Base-by-base conservation (phyloP, 192 early-diverging fungal genomes). In the Thoreauomyces humboldtii region DNA sequence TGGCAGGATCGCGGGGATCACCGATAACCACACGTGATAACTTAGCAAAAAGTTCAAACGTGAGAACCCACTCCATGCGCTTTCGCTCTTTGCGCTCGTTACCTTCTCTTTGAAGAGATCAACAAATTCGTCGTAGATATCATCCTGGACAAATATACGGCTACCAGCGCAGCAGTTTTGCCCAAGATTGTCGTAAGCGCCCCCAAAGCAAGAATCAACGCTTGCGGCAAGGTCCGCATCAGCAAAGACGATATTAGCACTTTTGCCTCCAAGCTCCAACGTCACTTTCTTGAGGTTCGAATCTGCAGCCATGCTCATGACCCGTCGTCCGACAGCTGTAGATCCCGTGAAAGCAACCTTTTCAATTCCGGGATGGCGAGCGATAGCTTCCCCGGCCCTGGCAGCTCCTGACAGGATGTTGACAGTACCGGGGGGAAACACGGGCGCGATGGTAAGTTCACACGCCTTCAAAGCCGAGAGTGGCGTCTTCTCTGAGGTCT, bases 261-360 rank as follows among this genome's bases (percentile, higher is more conserved):
- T 56, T 54, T 84, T 84, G 28, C 82, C 82, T 7, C 82, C 82
- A 33, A 84, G 61, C 63, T 82, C 77, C 32, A 81, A 63, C n/a
- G 66, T 56, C 7, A 78, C 74, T 45, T 73, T 73, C 51, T 80
- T 81, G 11, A 80, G 63, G 36, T 73, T 68, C 7, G 37, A 35
- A 31, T 57, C 54, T 7, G 77, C 72, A 34, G 70, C 70, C 44
- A 70, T 63, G 21, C 7, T 21, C 62, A 63, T 52, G 47, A 78
- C 59, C 17, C 44, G 28, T 11, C 55, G 27, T 9, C 77, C 77
- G 5, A 63, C 59, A 27, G 37, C 59, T 17, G 73, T 75, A 9
- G 67, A 70, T 32, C 77, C 77, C 32, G 77, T 78, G 61, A 78
- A 78, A 2, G 64, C 33, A 25, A 76, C 34, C 44, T 68, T 70